Evolutionary conservation across 495 filamentous ascomycete genomes (phyloP), one percentile per base, ranked within the genome.

Genomic region (Talaromyces adpressus): DNA sequence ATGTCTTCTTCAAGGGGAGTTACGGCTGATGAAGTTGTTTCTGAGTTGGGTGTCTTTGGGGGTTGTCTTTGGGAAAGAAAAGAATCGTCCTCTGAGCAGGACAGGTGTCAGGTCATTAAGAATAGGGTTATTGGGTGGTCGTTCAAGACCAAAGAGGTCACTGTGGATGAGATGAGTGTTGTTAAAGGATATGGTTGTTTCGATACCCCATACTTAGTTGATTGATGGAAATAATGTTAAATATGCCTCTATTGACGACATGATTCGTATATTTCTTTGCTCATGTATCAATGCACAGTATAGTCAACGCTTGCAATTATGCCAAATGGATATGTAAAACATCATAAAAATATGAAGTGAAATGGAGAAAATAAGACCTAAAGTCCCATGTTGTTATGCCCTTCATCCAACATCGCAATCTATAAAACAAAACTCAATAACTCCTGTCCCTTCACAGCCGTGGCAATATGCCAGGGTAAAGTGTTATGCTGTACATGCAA

Each of bases 151-250:
- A 96, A 96, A 71, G 86, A 88, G 32, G 83, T 85, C 63, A 80
- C 87, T 68, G 86, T 89, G 62, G 88, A 96, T 68, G 92, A 96
- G 70, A 91, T 93, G 49, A 93, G 91, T 32, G 90, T 95, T 6
- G 91, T 92, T 29, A 92, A 92, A 29, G 91, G 92, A 6, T 94
- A 87, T 77, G 91, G 92, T 16, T 89, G 88, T 59, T 89, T 96
- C 79, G 92, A 96, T 72, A 91, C 88, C 59, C 84, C 82, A 49
- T 78, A 76, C 22, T 77, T 95, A 70, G 81, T 92, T 32, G 76
- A 80, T 62, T 65, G 47, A 58, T 59, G 20, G 27, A 27, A 27
- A 32, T 27, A 14, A 54, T 16, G 4, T 12, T 22, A 29, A 52
- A 22, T 52, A 52, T 11, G 18, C n/a, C 18, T 8, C 47, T 7